Base-by-base conservation (phyloP, 176 grass and related monocot genomes). In the Musa itinerans region DNA sequence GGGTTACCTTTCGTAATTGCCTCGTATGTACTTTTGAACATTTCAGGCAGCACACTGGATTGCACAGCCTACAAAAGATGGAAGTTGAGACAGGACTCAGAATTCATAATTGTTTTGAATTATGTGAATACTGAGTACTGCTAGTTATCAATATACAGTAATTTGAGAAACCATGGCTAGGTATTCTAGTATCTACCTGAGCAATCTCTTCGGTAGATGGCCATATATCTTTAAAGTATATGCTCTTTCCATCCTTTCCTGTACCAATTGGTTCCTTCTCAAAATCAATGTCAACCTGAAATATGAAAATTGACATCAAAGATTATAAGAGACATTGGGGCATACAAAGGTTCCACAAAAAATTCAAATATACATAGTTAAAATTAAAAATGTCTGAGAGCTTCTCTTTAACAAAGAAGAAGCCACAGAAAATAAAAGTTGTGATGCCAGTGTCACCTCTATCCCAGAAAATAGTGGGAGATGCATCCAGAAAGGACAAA, bases 281-380 rank as follows among this genome's bases (percentile, higher is more conserved):
- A 86, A 99, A 99, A 83, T 99, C 95, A 83, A 99, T 99, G 55
- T 94, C 84, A 75, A 99, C 95, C 95, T 99, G 85, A 77, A 87
- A 79, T 17, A 15, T 34, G 65, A 67, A 70, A 10, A 34, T 3
- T n/a, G 8, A 70, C 2, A 62, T 19, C 13, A 21, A n/a, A 62
- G 20, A 62, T 15, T 62, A 2, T n/a, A 62, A 62, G 57, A 14
- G 20, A 62, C 15, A 62, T 62, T 15, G 17, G 9, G 34, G 4
- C 34, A 43, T 6, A 6, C 34, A 43, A 43, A 43, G 34, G 34
- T 43, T 43, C 34, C 0, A 5, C 34, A 43, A 43, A 43, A 43
- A 43, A 43, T 43, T 43, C 34, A 43, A 43, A 43, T 43, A 43
- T 43, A 34, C 1, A 68, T 29, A 68, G 26, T 4, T 15, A 68